These are phyloP conservation scores for Calycina herbarum DNA, from an alignment of 2,329 filamentous ascomycete genomes.

Conservation along the genomic window DNA sequence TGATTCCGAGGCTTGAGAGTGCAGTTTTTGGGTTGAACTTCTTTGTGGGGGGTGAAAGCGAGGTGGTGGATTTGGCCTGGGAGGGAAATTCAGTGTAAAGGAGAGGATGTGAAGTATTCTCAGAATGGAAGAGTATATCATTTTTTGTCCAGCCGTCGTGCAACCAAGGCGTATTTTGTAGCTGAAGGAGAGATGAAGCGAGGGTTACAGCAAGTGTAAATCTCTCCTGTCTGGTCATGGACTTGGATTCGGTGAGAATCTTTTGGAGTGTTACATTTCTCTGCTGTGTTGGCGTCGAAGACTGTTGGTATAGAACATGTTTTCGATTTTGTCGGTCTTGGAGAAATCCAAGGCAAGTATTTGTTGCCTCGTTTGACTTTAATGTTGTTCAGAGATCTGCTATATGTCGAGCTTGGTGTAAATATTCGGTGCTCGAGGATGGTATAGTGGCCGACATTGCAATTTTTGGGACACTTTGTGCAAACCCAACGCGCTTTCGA, in stretches of 20 bases:
- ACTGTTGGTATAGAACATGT: conserved; percentile 8
- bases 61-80: no score
- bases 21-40: neutral
- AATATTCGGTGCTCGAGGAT: no score
- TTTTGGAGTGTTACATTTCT: neutral
- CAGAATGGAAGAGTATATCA: conserved; percentile 12
- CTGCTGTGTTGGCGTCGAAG: neutral
- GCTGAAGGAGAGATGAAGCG: conserved; percentile 10
- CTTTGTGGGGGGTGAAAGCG: neutral
- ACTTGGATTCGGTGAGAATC: neutral
- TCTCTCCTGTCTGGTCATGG: conserved; percentile 7
- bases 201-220: conserved; percentile 12
- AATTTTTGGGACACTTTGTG: neutral
- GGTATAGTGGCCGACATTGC: no score
- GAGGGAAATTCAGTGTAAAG: neutral
- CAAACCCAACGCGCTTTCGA: neutral
- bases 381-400: conserved; percentile 7
- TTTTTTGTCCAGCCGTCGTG: conserved; percentile 10
- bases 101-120: neutral
- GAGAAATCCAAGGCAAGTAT: conserved; percentile 10
- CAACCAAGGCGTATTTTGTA: conserved; percentile 17
- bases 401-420: no score
- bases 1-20: neutral
- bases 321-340: conserved; percentile 1
- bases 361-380: neutral